Conservation (phyloP, 352 stramenopile species). For the Globisporangium solare region DNA sequence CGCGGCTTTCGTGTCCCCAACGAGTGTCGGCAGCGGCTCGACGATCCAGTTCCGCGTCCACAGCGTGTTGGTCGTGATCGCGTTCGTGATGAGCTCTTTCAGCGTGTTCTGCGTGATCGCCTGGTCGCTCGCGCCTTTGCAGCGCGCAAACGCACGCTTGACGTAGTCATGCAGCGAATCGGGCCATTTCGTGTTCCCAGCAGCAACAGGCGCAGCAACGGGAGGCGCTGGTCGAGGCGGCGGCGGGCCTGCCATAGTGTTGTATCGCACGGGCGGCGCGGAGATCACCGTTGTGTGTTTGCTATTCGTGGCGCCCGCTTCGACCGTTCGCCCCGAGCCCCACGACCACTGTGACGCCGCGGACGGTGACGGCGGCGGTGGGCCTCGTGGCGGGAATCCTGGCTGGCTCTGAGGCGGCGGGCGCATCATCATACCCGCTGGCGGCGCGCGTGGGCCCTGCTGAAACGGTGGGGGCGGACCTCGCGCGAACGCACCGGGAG, state of each 20-base stretch:
- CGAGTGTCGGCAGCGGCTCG: conserved; percentile 67
- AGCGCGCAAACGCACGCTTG: conserved; percentile 78
- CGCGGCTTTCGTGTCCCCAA: conserved; percentile 33
- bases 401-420: conserved; percentile 13
- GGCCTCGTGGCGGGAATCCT: neutral
- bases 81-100: conserved; percentile 80
- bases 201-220: conserved; percentile 11
- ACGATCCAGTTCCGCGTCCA: conserved; percentile 83
- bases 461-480: conserved; percentile 11
- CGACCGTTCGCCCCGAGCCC: conserved; percentile 31
- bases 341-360: conserved; percentile 59
- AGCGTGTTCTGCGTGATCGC: conserved; percentile 69
- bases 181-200: conserved; percentile 69
- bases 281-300: conserved; percentile 19
- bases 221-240: conserved; percentile 8
- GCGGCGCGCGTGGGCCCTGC: conserved; percentile 12
- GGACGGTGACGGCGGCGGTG: conserved; percentile 13
- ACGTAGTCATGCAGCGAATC: conserved; percentile 83
- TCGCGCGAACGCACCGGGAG: conserved; percentile 8
- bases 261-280: conserved; percentile 45
- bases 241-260: conserved; percentile 7
- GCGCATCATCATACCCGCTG: conserved; percentile 8
- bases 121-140: conserved; percentile 72
- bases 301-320: conserved; percentile 5
- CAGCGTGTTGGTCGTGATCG: conserved; percentile 78